Base-by-base conservation (phyloP, 768 basidiomycete genomes). In the Pisolithus marmoratus region DNA sequence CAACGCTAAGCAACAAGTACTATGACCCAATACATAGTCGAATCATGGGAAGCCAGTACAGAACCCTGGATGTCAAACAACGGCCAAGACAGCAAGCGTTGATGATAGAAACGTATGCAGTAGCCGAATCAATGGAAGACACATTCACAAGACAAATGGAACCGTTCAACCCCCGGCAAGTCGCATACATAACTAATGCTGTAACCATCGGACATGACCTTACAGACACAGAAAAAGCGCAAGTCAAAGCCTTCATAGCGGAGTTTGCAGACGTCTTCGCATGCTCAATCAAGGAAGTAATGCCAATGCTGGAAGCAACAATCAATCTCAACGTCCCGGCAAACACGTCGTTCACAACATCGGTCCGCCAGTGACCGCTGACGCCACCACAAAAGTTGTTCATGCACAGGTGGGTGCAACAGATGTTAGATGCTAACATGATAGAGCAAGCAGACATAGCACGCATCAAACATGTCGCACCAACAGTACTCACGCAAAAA, bases 201-300 rank as follows among this genome's bases (percentile, higher is more conserved):
- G 50, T 69, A 14, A 49, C 48, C 2, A 60, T 74, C 1, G 73
- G 73, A 0, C 5, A 26, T 0, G 71, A 76, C 47, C 49, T 77
- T 0, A 49, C 42, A 1, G 56, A 62, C 0, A 27, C 47, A 1
- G 56, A 53, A 3, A 54, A 74, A 43, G 51, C 56, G 3, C 19
- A 15, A 3, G 70, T 74, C 0, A 20, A 37, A 0, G 50, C 37
- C 0, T 47, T 74, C 1, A 26, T 76, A 0, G 29, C 9, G 0
- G 49, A 67, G 40, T 73, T 63, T 48, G 71, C 74, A 0, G 73
- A 77, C 51, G 56, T 65, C 24, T 78, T 74, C 46, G 71, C 73
- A 1, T 58, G 75, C 3, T 62, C 70, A 0, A 50, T 77, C 9
- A 64, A 63, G 22, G 72, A 78, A 50, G 75, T 77, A 4, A 29